Base-by-base conservation (phyloP, 2,329 filamentous ascomycete species). In the Talaromyces sp. region DNA sequence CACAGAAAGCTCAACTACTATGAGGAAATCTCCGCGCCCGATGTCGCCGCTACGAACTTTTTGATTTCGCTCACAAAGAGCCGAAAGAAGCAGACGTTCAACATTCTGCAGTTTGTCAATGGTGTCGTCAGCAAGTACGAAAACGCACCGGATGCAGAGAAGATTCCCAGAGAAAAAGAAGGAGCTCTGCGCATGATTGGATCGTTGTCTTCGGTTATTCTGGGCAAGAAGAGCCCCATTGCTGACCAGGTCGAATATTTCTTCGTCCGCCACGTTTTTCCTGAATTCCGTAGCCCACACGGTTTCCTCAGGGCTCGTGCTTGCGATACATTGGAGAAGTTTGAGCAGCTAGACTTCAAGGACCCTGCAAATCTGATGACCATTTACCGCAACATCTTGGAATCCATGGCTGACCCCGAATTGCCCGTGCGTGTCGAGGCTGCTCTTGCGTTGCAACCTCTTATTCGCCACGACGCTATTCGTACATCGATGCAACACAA, bases 161-260 rank as follows among this genome's bases (percentile, higher is more conserved):
- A 97, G 85, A 92, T 94, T 77, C 92, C 96, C 66, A 85, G 96
- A 62, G 92, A 95, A 76, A 99, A 99, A 83, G 95, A 99, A 78
- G 95, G 95, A 73, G 95, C 95, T 57, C 80, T 99, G 74, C 87
- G 95, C 68, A 98, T 99, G 92, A 98, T 99, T 74, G 95, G 93
- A 31, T 97, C 94, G 0, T 83, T 99, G 56, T 92, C 95, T 0
- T 91, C 92, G 37, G 94, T 99, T 61, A 96, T 99, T 58, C 84
- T 99, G 41, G 92, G 93, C 71, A 99, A 98, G 85, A 98, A 98
- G 85, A 97, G 93, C 74, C 95, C 95, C 1, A 97, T 99, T 70
- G 95, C 94, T 41, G 91, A 97, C 74, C 93, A 98, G 78, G 93
- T 98, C 65, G 95, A 99, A 79, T 97, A 97, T 79, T 99, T 99